Base-by-base conservation (phyloP, 2,329 filamentous ascomycete species). In the Fusarium illudens region DNA sequence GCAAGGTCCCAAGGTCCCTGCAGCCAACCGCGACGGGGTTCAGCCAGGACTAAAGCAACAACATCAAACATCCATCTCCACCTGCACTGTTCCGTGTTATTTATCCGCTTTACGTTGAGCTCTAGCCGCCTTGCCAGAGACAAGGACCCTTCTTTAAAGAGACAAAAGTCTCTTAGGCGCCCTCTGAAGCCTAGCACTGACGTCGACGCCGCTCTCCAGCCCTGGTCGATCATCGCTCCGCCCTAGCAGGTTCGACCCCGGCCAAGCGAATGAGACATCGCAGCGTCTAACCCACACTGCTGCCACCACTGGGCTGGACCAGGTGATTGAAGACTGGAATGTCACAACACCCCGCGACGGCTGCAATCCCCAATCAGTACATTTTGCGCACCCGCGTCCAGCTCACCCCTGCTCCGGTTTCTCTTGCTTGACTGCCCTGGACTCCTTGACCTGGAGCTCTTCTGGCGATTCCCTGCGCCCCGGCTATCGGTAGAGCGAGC, bases 191-290 rank as follows among this genome's bases (percentile, higher is more conserved):
- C 60, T 51, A 72, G 67, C 65, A 73, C 67, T 75, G 71, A 73
- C 71, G 61, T 74, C 60, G 71, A 67, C 65, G 46, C 39, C 13
- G 61, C 48, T 62, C 62, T 62, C 34, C 53, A 69, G 63, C 72
- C 71, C 73, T 70, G 72, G 75, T 68, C 72, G 71, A 74, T 76
- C 73, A 73, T 76, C 71, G 62, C 71, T 73, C 67, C 73, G 73
- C 64, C 55, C 65, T 60, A 70, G 62, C 70, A 71, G 58, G 60
- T 61, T 71, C 58, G 54, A 64, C 70, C 64, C 70, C 65, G 64
- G 64, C 69, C 71, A 74, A 71, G 69, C 75, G 72, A 76, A 76
- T 78, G 72, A 75, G 70, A 78, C 75, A 68, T 71, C 72, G 68
- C 71, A 74, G 76, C 75, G 75, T 73, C 75, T 76, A 75, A 67